Evolutionary conservation across 225 moss, liverwort and hornwort genomes (phyloP), one percentile per base, ranked within the genome.

Genomic region (Anthoceros angustus): DNA sequence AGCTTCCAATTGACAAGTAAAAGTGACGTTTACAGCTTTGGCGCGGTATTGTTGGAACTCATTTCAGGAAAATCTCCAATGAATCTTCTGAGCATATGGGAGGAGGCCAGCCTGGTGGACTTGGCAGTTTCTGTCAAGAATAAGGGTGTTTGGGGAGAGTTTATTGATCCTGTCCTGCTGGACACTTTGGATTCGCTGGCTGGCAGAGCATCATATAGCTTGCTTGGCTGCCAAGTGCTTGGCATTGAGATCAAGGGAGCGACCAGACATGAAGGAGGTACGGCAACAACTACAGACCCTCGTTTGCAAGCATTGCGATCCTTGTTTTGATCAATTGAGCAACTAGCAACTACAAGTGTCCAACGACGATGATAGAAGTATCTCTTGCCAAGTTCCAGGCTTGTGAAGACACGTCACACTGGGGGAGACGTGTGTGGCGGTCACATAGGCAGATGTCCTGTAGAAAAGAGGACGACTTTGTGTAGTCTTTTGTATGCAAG

Each of bases 251-350:
- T 48, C 73, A 39, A 68, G 42, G 62, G 48, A 73, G 45, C 63
- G 73, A 64, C 73, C 73, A 18, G 23, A 39, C 23, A 68, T 68
- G 68, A 69, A 68, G 68, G 68, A 64, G 26, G 63, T 73, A 11
- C 68, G 63, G 73, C 39, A 68, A 0, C 42, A 73, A 43, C 42
- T 73, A n/a, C 73, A 68, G 73, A 38, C 40, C 8, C 46, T 48
- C 32, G 32, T 32, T 4, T 32, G 4, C 32, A 32, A 32, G 32
- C 32, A 32, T 32, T 32, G 32, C 32, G 32, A 32, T 32, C 32
- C 32, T 32, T 32, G 32, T 4, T 32, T 4, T 32, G 32, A 32
- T 32, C 2, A 32, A 32, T 32, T 32, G 2, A 32, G 4, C 32
- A 32, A 4, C 32, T 32, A 32, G 32, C 32, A 32, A 1, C 32